phyloP scores from a whole-genome alignment of 208 protist genomes.

The Acanthamoeba rhysodes region DNA sequence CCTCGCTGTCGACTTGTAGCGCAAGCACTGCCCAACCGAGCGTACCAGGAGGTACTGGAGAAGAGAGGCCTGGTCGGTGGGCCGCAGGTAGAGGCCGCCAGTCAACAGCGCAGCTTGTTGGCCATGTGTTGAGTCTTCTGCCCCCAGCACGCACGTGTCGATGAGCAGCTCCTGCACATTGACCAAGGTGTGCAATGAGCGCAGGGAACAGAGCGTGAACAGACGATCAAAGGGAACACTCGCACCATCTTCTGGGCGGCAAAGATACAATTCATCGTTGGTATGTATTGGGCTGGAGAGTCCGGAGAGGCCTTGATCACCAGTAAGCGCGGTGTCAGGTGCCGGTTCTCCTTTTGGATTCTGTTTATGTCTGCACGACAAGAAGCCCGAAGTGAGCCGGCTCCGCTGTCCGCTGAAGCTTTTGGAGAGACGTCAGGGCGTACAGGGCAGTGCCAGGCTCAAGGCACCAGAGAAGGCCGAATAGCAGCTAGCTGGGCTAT shows the following conservation, averaged over 20 bases:
- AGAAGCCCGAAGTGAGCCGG: too few relatives aligned
- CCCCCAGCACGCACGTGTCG: constrained; percentile 80
- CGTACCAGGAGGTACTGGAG: constrained; percentile 81
- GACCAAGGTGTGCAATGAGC: neutral
- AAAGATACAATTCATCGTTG: constrained; percentile 88
- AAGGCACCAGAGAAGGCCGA: constrained; percentile 80
- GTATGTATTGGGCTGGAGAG: constrained; percentile 84
- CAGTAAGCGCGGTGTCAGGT: constrained; percentile 79
- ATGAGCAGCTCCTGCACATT: constrained; percentile 72
- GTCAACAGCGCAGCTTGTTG: constrained; percentile 86
- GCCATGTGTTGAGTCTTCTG: constrained; percentile 79
- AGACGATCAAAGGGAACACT: neutral
- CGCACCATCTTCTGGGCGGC: constrained; percentile 82
- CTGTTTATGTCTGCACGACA: constrained; percentile 79
- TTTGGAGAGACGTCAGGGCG: neutral
- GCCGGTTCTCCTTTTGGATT: constrained; percentile 64
- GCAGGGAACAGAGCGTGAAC: neutral
- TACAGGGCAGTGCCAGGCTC: constrained; percentile 81
- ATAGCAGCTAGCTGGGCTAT: neutral
- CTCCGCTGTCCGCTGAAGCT: too few relatives aligned
- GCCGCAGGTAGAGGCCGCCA: constrained; percentile 82
- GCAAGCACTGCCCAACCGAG: neutral
- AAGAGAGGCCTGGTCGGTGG: constrained; percentile 70
- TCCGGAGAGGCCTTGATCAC: constrained; percentile 82
- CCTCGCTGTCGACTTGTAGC: neutral